Base-by-base conservation (phyloP, 2,329 filamentous ascomycete genomes). In the Colletotrichum limetticola region DNA sequence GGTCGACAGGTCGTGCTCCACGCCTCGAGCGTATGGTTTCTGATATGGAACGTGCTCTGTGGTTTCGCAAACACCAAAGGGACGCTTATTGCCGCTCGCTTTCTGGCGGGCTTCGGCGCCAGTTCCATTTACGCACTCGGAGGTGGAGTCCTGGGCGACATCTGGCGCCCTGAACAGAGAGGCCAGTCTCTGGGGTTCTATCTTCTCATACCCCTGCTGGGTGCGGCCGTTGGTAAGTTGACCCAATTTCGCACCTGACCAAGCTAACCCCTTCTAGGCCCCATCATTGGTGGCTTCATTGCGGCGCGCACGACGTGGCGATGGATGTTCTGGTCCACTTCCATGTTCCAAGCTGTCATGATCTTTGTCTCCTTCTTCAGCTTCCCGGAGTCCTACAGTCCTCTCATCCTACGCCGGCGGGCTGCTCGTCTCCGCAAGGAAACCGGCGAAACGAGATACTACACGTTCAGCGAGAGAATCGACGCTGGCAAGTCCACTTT, bases 81-180 rank as follows among this genome's bases (percentile, higher is more conserved):
- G 4, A 57, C 83, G 12, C 76, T 89, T 2, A 85, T 88, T n/a
- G 83, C 81, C 0, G 80, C 83, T 11, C 80, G 87, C 0, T 85
- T 89, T 53, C 76, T 89, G 0, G 81, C 86, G 3, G 87, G 87
- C 0, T 80, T 89, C 19, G 86, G 86, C 1, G 86, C 85, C 0
- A 86, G 84, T 59, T 82, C 85, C 4, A 82, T 86, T 1, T 85
- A 86, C 49, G 82, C 85, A 0, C 80, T 89, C 19, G 84, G 84
- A 3, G 84, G 83, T 2, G 86, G 85, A 5, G 85, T 86, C 5
- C 76, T 89, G 0, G 82, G 82, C 0, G 87, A 89, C 70, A 78
- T 86, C 4, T 88, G 83, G 83, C 77, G 77, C 0, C 81, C 85
- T 0, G 83, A 88, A 60, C 78, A 86, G 69, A 79, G 86, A 14